Evolutionary conservation across 495 filamentous ascomycete species (phyloP), one percentile per base, ranked within the genome.

Genomic region (Poronia punctata): DNA sequence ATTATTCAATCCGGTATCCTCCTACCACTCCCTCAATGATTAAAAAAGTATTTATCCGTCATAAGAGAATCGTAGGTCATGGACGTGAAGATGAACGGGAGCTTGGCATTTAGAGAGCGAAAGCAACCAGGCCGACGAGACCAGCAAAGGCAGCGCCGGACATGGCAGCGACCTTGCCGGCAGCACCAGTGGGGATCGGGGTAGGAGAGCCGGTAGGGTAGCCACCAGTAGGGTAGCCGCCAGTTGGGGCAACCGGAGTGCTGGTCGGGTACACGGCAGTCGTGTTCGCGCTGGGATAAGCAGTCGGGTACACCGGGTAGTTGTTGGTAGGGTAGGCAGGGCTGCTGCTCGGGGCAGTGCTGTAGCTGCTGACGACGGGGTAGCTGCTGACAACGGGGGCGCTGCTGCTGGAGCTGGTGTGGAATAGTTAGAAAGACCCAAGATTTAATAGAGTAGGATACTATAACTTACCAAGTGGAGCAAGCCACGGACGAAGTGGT

Each of bases 71-170:
- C 54, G 54, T 57, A 54, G 52, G 50, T 49, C 52, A 53, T 57
- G 48, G 54, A 60, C 57, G 44, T 36, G 57, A 51, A 57, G 41
- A 49, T 51, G 23, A 28, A 53, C 37, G 43, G 40, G 37, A 49
- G 49, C 35, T 28, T 6, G 14, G 26, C 40, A 63, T 70, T 85
- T 90, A 90, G 72, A 88, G 77, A 57, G 84, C 55, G 65, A 78
- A 75, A 57, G 82, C 85, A 54, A 75, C 82, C 50, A 80, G 58
- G 65, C 80, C 86, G 66, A 88, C 75, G 54, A 88, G 66, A 66
- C 75, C 81, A 52, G 79, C 84, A 46, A 88, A 78, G 63, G 70
- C 79, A 52, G 74, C 81, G 53, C 80, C 81, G 41, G 79, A 79
- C 52, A 82, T 63, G 57, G 75, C 80, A 48, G 79, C 73, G 61